Conservation (phyloP, 306 rosid genomes). For the Prunus dulcis region DNA sequence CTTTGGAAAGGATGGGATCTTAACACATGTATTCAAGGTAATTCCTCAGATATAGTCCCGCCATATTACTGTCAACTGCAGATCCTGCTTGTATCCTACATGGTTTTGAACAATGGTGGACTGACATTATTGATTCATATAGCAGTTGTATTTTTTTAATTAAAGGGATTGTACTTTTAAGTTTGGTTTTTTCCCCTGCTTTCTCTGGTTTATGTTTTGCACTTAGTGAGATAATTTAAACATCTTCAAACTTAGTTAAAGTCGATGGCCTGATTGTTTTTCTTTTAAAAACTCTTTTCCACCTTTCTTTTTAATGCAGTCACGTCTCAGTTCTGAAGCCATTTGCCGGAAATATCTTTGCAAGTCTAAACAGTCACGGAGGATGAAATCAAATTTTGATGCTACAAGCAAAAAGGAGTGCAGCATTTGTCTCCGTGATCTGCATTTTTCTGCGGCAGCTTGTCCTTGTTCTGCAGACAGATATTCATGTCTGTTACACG, state of each 20-base stretch:
- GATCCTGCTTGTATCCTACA: constrained; percentile 6
- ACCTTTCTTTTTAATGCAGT: constrained; percentile 39
- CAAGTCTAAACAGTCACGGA: constrained; percentile 35
- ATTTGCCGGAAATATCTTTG: constrained; percentile 59
- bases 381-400: constrained; percentile 48
- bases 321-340: constrained; percentile 53
- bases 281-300: not conserved
- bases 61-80: constrained; percentile 4
- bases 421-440: constrained; percentile 60
- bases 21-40: constrained; percentile 58
- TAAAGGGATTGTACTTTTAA: not conserved
- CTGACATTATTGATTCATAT: not conserved
- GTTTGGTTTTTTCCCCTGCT: not conserved
- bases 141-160: not conserved
- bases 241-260: constrained; percentile 15
- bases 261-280: constrained; percentile 1
- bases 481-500: constrained; percentile 76
- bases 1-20: constrained; percentile 49
- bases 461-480: constrained; percentile 64
- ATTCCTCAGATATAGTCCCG: constrained; percentile 12
- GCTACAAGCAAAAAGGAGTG: constrained; percentile 65
- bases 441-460: constrained; percentile 67
- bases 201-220: not conserved
- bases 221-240: not conserved
- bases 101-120: not conserved